Evolutionary conservation across 345 rosid genomes (phyloP), one percentile per base, ranked within the genome.

Genomic region (Acer negundo): DNA sequence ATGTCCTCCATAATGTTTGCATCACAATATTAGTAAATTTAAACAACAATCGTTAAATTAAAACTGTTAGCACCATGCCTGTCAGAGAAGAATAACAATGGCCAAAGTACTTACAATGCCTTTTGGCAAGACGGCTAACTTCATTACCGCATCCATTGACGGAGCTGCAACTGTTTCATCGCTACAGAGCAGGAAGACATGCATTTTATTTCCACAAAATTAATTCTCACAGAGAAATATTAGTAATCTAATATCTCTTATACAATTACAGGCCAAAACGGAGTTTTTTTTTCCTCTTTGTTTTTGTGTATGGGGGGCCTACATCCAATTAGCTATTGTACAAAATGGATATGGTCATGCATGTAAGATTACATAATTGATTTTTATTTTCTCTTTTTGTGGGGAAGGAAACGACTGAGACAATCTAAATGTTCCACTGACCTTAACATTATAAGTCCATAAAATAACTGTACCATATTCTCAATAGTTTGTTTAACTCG

Each of bases 91-190:
- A 74, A 46, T 2, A 68, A 77, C 35, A 77, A 66, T 10, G 47
- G 67, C 38, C 66, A 74, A 77, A 77, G 44, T 77, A 79, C 89
- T 85, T 73, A 95, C 99, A 85, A 85, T 78, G 86, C 94, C 94
- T 69, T 89, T 79, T 69, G 90, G 92, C 77, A 85, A 84, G 80
- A 76, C 74, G 73, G 94, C 97, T 82, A 92, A 82, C 72, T 77
- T 85, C 86, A 82, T 85, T 53, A 93, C 90, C 63, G 97, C 87
- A 81, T 87, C 89, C 75, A 75, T 85, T 75, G 99, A 86, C 79
- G 97, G 90, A 80, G 89, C 19, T 75, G 98, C 92, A 77, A 90
- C 94, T 82, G 90, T 84, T 82, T 93, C 98, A 69, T 92, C 80
- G 26, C 98, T 95, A 78, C 77, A 86, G 53, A 72, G 26, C 73